Percentiles rank a stretch among this genome's conserved stretches.
phyloP scores from a whole-genome alignment of 768 basidiomycete genomes.

The Royoungia palumana region DNA sequence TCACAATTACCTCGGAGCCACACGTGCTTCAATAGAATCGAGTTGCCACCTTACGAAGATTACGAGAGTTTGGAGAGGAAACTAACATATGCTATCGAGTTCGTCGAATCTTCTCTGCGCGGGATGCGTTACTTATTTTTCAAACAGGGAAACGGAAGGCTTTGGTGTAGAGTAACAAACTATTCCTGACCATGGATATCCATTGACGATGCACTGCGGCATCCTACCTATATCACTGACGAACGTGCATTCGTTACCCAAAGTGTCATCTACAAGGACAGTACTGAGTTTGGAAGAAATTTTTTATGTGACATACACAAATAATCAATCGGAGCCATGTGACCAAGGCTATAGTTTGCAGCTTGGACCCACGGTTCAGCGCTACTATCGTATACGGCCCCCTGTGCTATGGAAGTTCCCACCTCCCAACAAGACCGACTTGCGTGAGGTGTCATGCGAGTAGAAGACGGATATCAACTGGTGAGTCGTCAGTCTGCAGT shows the following conservation, averaged over 20 bases:
- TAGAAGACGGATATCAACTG: slow-evolving; percentile 65
- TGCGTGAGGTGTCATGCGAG: slow-evolving; percentile 42
- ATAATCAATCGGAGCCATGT: background rate
- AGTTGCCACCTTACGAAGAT: slow-evolving; percentile 86
- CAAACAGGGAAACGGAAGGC: slow-evolving; percentile 68
- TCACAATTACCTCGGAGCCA: slow-evolving; percentile 85
- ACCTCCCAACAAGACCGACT: background rate
- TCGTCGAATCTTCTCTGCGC: slow-evolving; percentile 28
- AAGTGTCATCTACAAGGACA: slow-evolving; percentile 1
- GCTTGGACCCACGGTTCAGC: background rate
- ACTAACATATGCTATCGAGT: slow-evolving; percentile 82
- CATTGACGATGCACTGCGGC: background rate
- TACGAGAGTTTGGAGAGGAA: slow-evolving; percentile 86
- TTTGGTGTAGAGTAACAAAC: slow-evolving; percentile 56
- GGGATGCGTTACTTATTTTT: slow-evolving; percentile 5
- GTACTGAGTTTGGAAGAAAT: background rate
- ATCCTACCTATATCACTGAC: slow-evolving; percentile 17
- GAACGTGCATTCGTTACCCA: background rate
- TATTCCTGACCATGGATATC: slow-evolving; percentile 8
- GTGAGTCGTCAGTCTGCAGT: slow-evolving; percentile 31
- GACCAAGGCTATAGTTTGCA: slow-evolving; percentile 4
- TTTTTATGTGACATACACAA: background rate
- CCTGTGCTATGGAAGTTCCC: background rate
- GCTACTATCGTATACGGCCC: too few relatives aligned
- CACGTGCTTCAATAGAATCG: slow-evolving; percentile 90